Base-by-base conservation (phyloP, 2,329 filamentous ascomycete genomes). In the Alternaria alternata region DNA sequence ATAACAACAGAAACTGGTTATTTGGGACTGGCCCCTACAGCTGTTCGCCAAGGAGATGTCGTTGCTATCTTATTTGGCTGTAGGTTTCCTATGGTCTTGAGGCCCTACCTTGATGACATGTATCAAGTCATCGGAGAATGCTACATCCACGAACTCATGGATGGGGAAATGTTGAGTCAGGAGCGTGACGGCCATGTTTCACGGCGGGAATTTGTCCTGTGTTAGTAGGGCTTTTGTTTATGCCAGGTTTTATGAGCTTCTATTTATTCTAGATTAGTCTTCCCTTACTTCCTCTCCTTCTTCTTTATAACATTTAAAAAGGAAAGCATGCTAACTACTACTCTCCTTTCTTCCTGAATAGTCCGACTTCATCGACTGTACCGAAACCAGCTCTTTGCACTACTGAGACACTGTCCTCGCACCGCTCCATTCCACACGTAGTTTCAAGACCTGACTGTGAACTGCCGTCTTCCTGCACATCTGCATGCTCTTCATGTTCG, bases 391-490 rank as follows among this genome's bases (percentile, higher is more conserved):
- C 28, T 12, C 9, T 5, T 30, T 2, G 28, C 28, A 30, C 28
- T 5, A 30, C 28, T 11, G 9, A 12, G 2, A 5, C 9, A 0
- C 1, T 12, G 1, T 30, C 1, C 28, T 30, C 28, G 28, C 28
- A 5, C 28, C 28, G 11, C 28, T 30, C 9, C 9, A 2, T 30
- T 0, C 28, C 28, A 30, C 9, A 30, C 8, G 7, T 1, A 11
- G 28, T 30, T 0, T 0, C 8, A 9, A 12, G 0, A 12, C 1
- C 28, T 30, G 28, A 30, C 28, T 30, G 28, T 30, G 28, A 5
- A 1, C 28, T 11, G 0, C 12, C 1, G 2, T 2, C 28, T 0
- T 12, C 11, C 11, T 12, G 28, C 3, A 30, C 0, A 1, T 5
- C 8, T 0, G 28, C 5, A 30, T 5, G 9, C 28, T 0, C 28